phyloP scores from a whole-genome alignment of 2,329 filamentous ascomycete species.

The Onygenales sp. region DNA sequence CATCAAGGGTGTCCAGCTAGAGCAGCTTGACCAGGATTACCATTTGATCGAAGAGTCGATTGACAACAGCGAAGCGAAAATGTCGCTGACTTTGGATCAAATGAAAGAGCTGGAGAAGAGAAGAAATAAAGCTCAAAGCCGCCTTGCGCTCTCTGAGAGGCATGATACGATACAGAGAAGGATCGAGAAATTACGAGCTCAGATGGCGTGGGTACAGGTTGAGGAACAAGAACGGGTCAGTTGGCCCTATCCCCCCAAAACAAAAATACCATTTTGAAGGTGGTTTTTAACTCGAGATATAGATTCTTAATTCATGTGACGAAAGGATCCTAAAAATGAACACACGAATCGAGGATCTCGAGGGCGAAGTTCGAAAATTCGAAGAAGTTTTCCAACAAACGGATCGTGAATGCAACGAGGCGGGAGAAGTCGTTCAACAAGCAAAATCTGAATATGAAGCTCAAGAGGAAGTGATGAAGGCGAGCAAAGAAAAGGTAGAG shows the following conservation, averaged over 20 bases:
- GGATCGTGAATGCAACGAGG: conserved; percentile 28
- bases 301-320: conserved; percentile 28
- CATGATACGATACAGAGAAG: conserved; percentile 56
- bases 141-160: conserved; percentile 56
- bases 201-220: conserved; percentile 83
- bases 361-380: conserved; percentile 35
- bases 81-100: conserved; percentile 53
- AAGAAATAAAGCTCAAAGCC: conserved; percentile 52
- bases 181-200: conserved; percentile 49
- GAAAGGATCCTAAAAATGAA: conserved; percentile 27
- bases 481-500: conserved; percentile 44
- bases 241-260: not conserved
- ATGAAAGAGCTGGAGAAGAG: conserved; percentile 51
- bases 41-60: conserved; percentile 69
- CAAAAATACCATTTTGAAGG: conserved; percentile 1
- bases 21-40: conserved; percentile 88
- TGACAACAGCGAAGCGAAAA: conserved; percentile 59
- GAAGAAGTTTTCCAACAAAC: conserved; percentile 38
- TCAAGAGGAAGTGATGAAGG: conserved; percentile 39
- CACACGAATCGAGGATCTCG: conserved; percentile 40
- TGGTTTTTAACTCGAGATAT: conserved; percentile 5
- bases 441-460: conserved; percentile 35
- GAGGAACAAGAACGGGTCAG: conserved; percentile 57
- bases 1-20: conserved; percentile 84
- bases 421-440: conserved; percentile 33